These are phyloP conservation scores for Trichoderma semiorbis DNA, from an alignment of 2,329 filamentous ascomycete species.

Conservation along the genomic window DNA sequence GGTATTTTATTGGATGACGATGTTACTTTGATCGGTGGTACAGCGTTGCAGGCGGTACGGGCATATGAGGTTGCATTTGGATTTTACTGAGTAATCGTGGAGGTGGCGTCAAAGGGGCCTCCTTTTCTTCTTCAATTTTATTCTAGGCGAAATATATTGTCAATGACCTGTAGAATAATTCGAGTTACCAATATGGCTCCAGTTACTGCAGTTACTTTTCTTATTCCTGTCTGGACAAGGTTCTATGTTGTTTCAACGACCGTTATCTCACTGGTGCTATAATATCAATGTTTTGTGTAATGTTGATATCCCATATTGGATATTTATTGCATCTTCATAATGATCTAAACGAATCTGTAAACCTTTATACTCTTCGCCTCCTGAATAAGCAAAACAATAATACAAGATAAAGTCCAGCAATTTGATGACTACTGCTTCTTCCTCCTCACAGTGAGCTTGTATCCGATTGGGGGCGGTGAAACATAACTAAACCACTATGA, in stretches of 20 bases:
- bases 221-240: neutral
- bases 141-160: neutral
- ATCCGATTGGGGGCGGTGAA: neutral
- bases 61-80: neutral
- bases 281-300: neutral
- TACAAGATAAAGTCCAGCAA: neutral
- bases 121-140: neutral
- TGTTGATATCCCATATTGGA: neutral
- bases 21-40: neutral
- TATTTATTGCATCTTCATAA: neutral
- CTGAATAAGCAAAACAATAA: neutral
- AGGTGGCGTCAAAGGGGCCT: neutral
- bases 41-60: neutral
- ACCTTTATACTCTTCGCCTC: neutral
- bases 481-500: constrained; percentile 1
- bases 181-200: neutral
- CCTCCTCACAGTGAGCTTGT: neutral
- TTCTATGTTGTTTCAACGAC: neutral
- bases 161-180: neutral
- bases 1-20: neutral
- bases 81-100: neutral
- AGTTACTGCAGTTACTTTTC: neutral
- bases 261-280: neutral
- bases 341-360: neutral
- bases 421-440: neutral